Evolutionary conservation across 768 basidiomycete species (phyloP).

Genomic region (Thelephora ganbajun): DNA sequence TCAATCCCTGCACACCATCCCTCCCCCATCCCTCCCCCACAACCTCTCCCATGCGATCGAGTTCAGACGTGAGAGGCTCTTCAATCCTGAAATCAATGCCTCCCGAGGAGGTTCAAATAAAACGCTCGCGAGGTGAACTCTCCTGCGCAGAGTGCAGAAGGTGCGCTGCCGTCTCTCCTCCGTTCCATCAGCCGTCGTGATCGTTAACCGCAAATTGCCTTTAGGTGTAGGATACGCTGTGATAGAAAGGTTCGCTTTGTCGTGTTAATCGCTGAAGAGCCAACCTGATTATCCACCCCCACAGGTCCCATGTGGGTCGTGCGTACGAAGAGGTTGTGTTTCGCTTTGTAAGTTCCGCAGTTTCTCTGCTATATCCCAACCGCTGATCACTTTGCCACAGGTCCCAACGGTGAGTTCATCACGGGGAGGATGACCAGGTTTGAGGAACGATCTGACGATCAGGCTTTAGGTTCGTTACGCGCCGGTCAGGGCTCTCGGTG

Average conservation of each 20-base stretch:
- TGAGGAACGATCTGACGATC: constrained; percentile 1
- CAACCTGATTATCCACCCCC: constrained; percentile 7
- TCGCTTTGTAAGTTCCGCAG: constrained; percentile 72
- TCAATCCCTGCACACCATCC: background rate
- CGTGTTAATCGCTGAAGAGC: constrained; percentile 11
- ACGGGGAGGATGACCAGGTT: constrained; percentile 5
- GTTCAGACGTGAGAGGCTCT: background rate
- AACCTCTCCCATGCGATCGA: background rate
- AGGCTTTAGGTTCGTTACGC: constrained; percentile 43
- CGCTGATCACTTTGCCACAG: constrained; percentile 48
- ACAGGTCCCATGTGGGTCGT: constrained; percentile 29
- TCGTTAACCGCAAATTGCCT: background rate
- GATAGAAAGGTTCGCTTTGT: constrained; percentile 11
- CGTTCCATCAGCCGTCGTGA: constrained; percentile 18
- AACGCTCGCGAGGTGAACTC: constrained; percentile 62
- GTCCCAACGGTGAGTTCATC: constrained; percentile 43
- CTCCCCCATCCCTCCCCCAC: background rate
- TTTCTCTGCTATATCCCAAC: constrained; percentile 36
- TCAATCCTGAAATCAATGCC: background rate
- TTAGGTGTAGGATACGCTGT: background rate
- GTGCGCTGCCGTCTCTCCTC: constrained; percentile 33
- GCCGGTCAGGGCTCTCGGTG: constrained; percentile 72
- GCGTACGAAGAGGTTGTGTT: constrained; percentile 62
- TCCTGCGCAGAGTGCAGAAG: constrained; percentile 71
- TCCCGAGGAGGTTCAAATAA: constrained; percentile 46